A percentile compares a stretch with the other conserved stretches of the same genome.
phyloP scores from a whole-genome alignment of 192 early-diverging fungal genomes.

The Coemansia sp. region DNA sequence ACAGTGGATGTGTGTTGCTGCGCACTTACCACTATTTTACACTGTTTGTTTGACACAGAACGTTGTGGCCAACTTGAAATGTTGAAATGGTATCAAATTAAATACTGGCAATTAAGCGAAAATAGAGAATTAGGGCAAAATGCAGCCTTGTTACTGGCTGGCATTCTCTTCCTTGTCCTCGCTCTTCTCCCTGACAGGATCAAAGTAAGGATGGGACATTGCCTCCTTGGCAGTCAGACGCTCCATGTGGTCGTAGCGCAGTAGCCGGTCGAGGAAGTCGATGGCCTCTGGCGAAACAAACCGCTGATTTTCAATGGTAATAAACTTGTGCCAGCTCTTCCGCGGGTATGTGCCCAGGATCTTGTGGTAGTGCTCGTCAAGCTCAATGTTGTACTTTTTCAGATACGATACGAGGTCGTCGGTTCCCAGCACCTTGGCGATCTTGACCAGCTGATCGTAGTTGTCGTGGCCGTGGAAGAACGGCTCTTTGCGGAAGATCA shows the following conservation, averaged over 20 bases:
- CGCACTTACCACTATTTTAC: too few species aligned
- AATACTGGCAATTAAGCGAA: background rate
- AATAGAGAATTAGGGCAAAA: background rate
- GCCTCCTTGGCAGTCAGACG: slow-evolving; percentile 84
- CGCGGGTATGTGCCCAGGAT: slow-evolving; percentile 90
- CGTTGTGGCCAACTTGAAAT: too few species aligned
- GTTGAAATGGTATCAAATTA: too few species aligned
- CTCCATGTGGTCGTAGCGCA: slow-evolving; percentile 93
- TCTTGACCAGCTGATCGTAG: slow-evolving; percentile 98
- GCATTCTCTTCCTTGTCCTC: slow-evolving; percentile 14
- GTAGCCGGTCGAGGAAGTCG: slow-evolving; percentile 85
- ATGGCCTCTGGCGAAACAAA: slow-evolving; percentile 80
- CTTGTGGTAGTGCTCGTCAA: slow-evolving; percentile 87
- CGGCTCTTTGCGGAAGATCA: slow-evolving; percentile 99
- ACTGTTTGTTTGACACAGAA: too few species aligned
- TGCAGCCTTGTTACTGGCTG: background rate
- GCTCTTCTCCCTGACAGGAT: slow-evolving; percentile 35
- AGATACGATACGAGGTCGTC: slow-evolving; percentile 91
- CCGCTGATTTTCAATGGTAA: slow-evolving; percentile 79
- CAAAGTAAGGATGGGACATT: slow-evolving; percentile 89
- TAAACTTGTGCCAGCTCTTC: slow-evolving; percentile 84
- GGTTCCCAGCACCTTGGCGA: slow-evolving; percentile 96
- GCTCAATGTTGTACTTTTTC: slow-evolving; percentile 92
- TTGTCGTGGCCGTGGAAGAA: slow-evolving; percentile 99
- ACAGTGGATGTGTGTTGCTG: too few species aligned